These are phyloP conservation scores for Erysimum cheiri DNA, from an alignment of 441 rosid genomes.

Conservation along the genomic window DNA sequence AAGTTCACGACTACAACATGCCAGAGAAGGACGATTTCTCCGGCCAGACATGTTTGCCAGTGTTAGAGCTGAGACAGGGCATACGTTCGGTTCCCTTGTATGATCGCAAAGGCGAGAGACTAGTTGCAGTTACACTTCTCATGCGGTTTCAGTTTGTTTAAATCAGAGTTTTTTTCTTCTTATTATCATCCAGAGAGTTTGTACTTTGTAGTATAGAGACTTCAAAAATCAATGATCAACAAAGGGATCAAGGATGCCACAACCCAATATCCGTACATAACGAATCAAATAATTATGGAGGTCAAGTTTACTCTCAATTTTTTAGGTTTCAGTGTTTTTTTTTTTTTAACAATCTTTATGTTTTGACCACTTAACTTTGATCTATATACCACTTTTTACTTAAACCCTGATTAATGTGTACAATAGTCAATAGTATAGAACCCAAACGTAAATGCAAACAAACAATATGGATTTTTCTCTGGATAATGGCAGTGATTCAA, in stretches of 20 bases:
- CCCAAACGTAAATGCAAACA: too few relatives aligned
- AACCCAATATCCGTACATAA: constrained; percentile 2
- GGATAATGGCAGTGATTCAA: too few relatives aligned
- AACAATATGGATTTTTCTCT: too few relatives aligned
- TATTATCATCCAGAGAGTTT: constrained; percentile 4
- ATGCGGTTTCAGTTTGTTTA: constrained; percentile 55
- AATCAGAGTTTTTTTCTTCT: constrained; percentile 10
- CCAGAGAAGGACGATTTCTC: constrained; percentile 61
- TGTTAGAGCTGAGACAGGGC: constrained; percentile 53
- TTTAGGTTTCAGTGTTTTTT: not conserved
- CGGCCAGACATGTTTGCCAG: constrained; percentile 63
- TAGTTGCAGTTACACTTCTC: constrained; percentile 49
- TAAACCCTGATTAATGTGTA: too few relatives aligned
- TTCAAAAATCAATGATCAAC: not conserved
- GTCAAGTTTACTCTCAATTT: not conserved
- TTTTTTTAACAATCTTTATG: too few relatives aligned
- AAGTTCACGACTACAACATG: constrained; percentile 61
- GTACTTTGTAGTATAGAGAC: constrained; percentile 8
- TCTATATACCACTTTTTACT: too few relatives aligned
- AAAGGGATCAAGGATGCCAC: not conserved
- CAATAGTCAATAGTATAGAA: too few relatives aligned
- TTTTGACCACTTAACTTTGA: too few relatives aligned
- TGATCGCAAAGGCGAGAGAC: constrained; percentile 55
- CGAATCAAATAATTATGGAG: not conserved
- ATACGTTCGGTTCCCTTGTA: constrained; percentile 53